Evolutionary conservation across 2,329 filamentous ascomycete species (phyloP).

Genomic region (Tolypocladium album): DNA sequence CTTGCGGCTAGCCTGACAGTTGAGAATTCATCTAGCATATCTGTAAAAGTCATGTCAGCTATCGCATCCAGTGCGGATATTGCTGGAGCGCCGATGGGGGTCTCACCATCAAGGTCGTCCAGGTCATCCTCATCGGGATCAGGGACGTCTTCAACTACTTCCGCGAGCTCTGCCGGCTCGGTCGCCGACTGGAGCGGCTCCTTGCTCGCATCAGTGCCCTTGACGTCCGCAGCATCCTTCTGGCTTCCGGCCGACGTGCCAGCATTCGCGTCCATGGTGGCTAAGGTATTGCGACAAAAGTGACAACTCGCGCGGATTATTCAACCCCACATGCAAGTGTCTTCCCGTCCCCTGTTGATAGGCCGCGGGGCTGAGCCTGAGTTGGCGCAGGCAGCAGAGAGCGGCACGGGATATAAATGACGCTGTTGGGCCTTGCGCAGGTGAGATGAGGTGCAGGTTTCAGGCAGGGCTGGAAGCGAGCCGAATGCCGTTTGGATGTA

Average conservation of each 20-base stretch:
- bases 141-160: slow-evolving; percentile 47
- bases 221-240: slow-evolving; percentile 10
- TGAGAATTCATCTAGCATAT: slow-evolving; percentile 88
- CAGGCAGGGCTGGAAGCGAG: background rate
- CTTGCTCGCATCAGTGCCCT: slow-evolving; percentile 1
- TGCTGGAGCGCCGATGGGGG: background rate
- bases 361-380: background rate
- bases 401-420: background rate
- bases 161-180: slow-evolving; percentile 6
- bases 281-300: slow-evolving; percentile 6
- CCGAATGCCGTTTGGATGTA: background rate
- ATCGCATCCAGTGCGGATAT: background rate
- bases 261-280: slow-evolving; percentile 9
- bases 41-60: slow-evolving; percentile 30
- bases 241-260: slow-evolving; percentile 10
- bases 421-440: background rate
- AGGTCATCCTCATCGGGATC: slow-evolving; percentile 90
- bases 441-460: background rate
- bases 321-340: slow-evolving; percentile 7
- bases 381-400: background rate
- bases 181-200: background rate
- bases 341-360: background rate
- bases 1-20: slow-evolving; percentile 39
- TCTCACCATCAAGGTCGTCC: slow-evolving; percentile 77
- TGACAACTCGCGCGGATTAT: background rate